Base-by-base conservation (phyloP, 139 green algal genomes). In the Tetraselmis chui region DNA sequence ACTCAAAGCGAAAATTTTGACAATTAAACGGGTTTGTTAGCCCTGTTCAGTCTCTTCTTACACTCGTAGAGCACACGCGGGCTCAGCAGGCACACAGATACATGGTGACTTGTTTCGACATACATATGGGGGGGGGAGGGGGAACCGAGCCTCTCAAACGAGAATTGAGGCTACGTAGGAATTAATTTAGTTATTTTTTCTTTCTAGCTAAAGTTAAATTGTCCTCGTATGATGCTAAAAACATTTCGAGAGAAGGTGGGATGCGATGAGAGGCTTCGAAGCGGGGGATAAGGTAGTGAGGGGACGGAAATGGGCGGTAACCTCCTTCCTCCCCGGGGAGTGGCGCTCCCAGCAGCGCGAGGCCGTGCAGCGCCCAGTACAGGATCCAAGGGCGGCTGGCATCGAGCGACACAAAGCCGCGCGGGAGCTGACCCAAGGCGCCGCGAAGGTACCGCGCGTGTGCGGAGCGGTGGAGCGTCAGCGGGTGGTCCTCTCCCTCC, bases 311-410 rank as follows among this genome's bases (percentile, higher is more conserved):
- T n/a, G n/a, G n/a, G n/a, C n/a, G n/a, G n/a, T n/a, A n/a, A 18
- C 45, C 45, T 25, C 45, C 45, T 18, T 67, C 45, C 45, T 18
- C 45, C 5, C 45, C 18, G 45, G 11, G 5, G 18, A 90, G 82
- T 1, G 86, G 81, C 1, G 86, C 81, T 2, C 87, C 84, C 76
- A 99, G 86, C 2, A 99, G 84, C 0, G 93, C 90, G 5, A 99
- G 88, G 5, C 89, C 90, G 83, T 99, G 96, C 29, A 94, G 27
- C 78, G 95, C 91, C 95, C 95, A 98, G 85, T 95, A 98, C 31
- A 86, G 88, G 22, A 99, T 92, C 96, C 96, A 99, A 0, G 95
- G 89, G 24, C 93, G 88, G 77, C 91, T 94, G 2, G 93, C 92
- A 79, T 97, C 95, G 30, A 98, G 86, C 1, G 84, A 84, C 0